phyloP scores from a whole-genome alignment of 345 rosid genomes.

The Abelmoschus esculentus region DNA sequence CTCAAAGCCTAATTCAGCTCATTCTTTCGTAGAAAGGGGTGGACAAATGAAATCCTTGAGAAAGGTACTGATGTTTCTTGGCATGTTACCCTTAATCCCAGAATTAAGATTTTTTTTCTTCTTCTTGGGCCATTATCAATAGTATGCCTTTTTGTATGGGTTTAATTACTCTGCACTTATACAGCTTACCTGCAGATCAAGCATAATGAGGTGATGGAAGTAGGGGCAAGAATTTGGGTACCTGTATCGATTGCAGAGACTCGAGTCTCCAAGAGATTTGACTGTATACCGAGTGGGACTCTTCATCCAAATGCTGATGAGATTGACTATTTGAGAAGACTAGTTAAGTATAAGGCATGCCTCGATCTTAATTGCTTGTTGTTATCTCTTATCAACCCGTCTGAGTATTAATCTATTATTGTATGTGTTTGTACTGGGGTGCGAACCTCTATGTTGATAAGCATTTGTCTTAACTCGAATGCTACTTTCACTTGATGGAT shows the following conservation, averaged over 20 bases:
- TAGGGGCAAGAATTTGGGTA: constrained; percentile 52
- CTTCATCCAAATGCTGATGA: constrained; percentile 88
- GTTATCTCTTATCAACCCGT: neutral
- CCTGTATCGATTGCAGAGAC: constrained; percentile 74
- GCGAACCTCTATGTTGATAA: neutral
- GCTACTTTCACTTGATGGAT: constrained; percentile 1
- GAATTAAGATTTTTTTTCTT: neutral
- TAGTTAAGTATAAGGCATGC: constrained; percentile 74
- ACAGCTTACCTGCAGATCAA: constrained; percentile 54
- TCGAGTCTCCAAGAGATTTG: constrained; percentile 68
- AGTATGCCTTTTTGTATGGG: constrained; percentile 10
- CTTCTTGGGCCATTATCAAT: neutral
- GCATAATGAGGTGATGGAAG: constrained; percentile 59
- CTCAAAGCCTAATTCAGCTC: constrained; percentile 13
- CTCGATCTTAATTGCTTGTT: neutral
- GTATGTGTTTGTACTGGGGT: neutral
- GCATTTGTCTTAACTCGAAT: neutral
- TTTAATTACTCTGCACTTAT: constrained; percentile 28
- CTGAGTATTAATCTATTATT: neutral
- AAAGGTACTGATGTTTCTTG: constrained; percentile 33
- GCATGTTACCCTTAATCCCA: neutral
- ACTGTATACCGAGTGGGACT: constrained; percentile 84
- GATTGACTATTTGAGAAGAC: constrained; percentile 79
- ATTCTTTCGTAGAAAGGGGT: constrained; percentile 17
- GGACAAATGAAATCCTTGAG: constrained; percentile 34